phyloP scores from a whole-genome alignment of 345 rosid species.

The Iberis pinnata region DNA sequence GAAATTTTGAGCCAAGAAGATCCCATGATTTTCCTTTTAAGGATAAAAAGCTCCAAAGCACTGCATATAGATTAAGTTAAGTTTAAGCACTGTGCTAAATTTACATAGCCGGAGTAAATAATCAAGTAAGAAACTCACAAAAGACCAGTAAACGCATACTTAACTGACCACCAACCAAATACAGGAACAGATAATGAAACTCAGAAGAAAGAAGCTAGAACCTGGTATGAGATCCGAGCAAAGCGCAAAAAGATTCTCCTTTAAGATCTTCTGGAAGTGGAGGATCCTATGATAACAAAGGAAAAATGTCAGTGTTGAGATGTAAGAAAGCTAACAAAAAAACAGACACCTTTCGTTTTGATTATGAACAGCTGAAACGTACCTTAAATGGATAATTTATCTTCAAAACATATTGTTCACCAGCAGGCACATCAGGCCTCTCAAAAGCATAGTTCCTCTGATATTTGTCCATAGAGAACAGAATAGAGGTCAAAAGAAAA shows the following conservation, averaged over 20 bases:
- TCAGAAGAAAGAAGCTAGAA: constrained; percentile 22
- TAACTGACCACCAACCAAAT: constrained; percentile 14
- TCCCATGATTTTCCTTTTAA: constrained; percentile 83
- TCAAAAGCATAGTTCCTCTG: constrained; percentile 92
- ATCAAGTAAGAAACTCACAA: constrained; percentile 6
- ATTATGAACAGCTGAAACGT: constrained; percentile 7
- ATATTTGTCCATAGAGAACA: constrained; percentile 15
- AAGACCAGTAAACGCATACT: constrained; percentile 12
- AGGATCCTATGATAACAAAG: constrained; percentile 51
- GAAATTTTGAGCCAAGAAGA: constrained; percentile 90
- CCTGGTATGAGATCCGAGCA: constrained; percentile 92
- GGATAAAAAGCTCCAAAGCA: constrained; percentile 90
- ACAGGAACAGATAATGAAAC: constrained; percentile 21
- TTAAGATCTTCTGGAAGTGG: constrained; percentile 81
- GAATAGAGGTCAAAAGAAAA: constrained; percentile 18
- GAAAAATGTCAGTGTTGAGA: background rate
- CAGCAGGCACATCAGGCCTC: constrained; percentile 63
- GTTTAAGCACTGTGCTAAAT: background rate
- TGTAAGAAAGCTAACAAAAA: background rate
- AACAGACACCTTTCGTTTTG: background rate
- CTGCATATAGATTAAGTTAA: constrained; percentile 40
- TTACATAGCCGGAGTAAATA: constrained; percentile 2
- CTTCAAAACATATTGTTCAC: constrained; percentile 80
- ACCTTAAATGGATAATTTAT: constrained; percentile 94
- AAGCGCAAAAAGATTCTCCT: constrained; percentile 69